A percentile compares a stretch with the other conserved stretches of the same genome.
Evolutionary conservation across 148 eudicot species (phyloP).

Genomic region (Fagopyrum homotropicum): DNA sequence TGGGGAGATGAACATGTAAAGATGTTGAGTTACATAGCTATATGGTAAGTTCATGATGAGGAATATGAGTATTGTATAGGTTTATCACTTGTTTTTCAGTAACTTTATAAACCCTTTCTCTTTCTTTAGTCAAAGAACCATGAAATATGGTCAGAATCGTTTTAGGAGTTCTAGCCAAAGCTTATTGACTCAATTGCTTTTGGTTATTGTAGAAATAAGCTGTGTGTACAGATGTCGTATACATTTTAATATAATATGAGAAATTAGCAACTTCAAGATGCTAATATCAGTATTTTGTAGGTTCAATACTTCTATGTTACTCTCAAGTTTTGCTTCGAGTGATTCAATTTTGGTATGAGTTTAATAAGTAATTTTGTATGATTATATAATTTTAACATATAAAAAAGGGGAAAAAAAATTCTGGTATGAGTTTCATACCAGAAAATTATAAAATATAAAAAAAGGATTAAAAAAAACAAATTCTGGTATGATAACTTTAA

Average conservation of each 20-base stretch:
- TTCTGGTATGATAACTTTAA: too few species aligned
- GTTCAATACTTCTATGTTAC: too few species aligned
- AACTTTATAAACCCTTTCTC: background rate
- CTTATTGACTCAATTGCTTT: conserved; percentile 2
- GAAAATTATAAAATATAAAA: too few species aligned
- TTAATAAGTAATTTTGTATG: too few species aligned
- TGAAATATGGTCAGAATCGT: background rate
- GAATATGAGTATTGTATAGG: background rate
- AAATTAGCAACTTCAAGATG: background rate
- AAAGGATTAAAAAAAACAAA: too few species aligned
- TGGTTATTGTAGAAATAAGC: background rate
- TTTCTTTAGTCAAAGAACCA: background rate
- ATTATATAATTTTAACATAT: too few species aligned
- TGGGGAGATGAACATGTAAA: background rate
- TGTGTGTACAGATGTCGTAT: background rate
- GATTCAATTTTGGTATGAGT: too few species aligned
- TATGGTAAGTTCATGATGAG: too few species aligned
- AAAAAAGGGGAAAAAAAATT: too few species aligned
- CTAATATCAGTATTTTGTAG: too few species aligned
- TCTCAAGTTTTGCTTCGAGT: too few species aligned
- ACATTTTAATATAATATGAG: background rate
- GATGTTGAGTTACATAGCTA: background rate
- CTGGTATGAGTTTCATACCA: too few species aligned
- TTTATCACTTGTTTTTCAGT: background rate
- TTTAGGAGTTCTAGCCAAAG: background rate